Evolutionary conservation across 495 filamentous ascomycete genomes (phyloP).

Genomic region (Jackrogersella minutella): DNA sequence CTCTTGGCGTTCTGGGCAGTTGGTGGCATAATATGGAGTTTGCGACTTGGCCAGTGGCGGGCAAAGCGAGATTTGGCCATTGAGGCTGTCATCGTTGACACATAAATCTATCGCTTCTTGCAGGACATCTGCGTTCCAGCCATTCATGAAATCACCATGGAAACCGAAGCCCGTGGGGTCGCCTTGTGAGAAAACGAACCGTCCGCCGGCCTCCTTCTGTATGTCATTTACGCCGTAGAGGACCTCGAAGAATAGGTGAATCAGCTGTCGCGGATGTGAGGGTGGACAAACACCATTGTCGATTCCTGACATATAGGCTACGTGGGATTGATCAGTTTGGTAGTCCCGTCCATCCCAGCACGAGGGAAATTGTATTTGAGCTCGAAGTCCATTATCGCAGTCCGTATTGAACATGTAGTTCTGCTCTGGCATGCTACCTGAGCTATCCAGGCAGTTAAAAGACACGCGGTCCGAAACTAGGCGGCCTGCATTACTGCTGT

Average conservation of each 20-base stretch:
- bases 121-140: constrained; percentile 69
- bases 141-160: constrained; percentile 76
- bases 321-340: constrained; percentile 63
- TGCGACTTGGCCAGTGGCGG: constrained; percentile 55
- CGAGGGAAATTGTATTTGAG: constrained; percentile 58
- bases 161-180: constrained; percentile 62
- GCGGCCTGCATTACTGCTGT: constrained; percentile 23
- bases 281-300: constrained; percentile 67
- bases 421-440: constrained; percentile 54
- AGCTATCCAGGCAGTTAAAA: constrained; percentile 49
- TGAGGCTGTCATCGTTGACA: constrained; percentile 54
- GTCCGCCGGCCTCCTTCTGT: constrained; percentile 57
- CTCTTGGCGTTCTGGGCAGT: constrained; percentile 44
- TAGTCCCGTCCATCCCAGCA: constrained; percentile 66
- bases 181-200: constrained; percentile 68
- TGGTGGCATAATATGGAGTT: constrained; percentile 49
- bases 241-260: constrained; percentile 72
- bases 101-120: constrained; percentile 66
- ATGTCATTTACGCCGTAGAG: constrained; percentile 63
- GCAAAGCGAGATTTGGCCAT: constrained; percentile 61
- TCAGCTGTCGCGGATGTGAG: constrained; percentile 62
- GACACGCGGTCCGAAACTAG: constrained; percentile 51
- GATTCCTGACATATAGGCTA: constrained; percentile 56
- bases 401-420: constrained; percentile 57
- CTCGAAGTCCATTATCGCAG: constrained; percentile 66